phyloP scores from a whole-genome alignment of 345 rosid species.

The Acer negundo region DNA sequence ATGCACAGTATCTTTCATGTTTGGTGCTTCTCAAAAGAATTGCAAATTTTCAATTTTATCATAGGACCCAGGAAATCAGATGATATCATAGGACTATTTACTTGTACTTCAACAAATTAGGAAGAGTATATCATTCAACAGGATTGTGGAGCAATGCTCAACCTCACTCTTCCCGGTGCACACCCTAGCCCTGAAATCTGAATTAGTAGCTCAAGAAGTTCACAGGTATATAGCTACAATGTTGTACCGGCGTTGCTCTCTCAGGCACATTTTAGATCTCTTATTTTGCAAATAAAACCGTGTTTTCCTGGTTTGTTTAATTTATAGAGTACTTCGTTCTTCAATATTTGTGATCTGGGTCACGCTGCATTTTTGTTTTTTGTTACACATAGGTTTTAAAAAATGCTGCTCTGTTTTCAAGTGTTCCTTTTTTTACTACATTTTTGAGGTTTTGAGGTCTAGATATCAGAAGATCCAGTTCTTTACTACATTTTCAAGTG shows the following conservation, averaged over 20 bases:
- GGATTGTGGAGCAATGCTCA: conserved; percentile 42
- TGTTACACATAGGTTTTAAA: not conserved
- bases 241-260: not conserved
- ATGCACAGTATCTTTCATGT: not conserved
- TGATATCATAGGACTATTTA: not conserved
- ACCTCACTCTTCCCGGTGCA: conserved; percentile 56
- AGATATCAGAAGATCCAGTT: not conserved
- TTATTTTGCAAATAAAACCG: not conserved
- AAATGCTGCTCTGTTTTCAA: not conserved
- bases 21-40: not conserved
- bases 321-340: too few species aligned
- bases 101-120: not conserved
- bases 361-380: conserved; percentile 10
- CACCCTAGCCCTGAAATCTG: conserved; percentile 87
- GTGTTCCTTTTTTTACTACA: not conserved
- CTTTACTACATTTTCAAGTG: too few species aligned
- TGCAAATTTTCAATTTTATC: not conserved
- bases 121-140: not conserved
- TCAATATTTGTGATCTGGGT: not conserved
- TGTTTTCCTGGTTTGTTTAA: not conserved
- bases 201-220: conserved; percentile 72
- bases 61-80: not conserved
- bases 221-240: conserved; percentile 50
- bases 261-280: not conserved
- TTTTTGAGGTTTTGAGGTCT: not conserved